phyloP scores from a whole-genome alignment of 1,284 basidiomycete species.

The Xerocomus nothofagi region DNA sequence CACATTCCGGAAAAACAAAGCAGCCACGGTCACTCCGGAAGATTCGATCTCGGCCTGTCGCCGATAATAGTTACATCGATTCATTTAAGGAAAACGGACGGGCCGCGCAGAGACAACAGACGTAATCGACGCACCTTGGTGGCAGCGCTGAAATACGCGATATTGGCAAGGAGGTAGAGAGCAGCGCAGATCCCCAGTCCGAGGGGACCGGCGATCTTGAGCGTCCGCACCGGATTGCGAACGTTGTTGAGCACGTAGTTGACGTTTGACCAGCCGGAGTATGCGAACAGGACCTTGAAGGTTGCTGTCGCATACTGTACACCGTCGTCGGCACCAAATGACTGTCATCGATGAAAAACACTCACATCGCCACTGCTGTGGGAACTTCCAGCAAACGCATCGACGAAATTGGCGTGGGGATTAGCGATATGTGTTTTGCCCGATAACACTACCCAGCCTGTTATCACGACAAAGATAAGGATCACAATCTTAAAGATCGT shows the following conservation, averaged over 20 bases:
- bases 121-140: slow-evolving; percentile 14
- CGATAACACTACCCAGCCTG: slow-evolving; percentile 51
- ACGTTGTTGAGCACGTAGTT: slow-evolving; percentile 60
- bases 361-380: slow-evolving; percentile 43
- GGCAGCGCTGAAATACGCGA: slow-evolving; percentile 50
- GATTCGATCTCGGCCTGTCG: slow-evolving; percentile 43
- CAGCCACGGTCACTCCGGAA: slow-evolving; percentile 50
- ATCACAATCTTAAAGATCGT: slow-evolving; percentile 30
- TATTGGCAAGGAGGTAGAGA: slow-evolving; percentile 53
- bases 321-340: neutral
- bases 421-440: slow-evolving; percentile 46
- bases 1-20: slow-evolving; percentile 54
- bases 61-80: neutral
- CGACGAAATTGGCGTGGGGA: slow-evolving; percentile 45
- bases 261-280: slow-evolving; percentile 53
- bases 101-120: too few species aligned
- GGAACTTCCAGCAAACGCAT: slow-evolving; percentile 52
- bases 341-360: neutral
- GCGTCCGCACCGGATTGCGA: slow-evolving; percentile 48
- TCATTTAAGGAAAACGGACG: neutral
- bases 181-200: slow-evolving; percentile 47
- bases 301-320: slow-evolving; percentile 56
- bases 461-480: slow-evolving; percentile 26
- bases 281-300: slow-evolving; percentile 56
- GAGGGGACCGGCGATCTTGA: slow-evolving; percentile 55